Percentiles rank a stretch among this genome's conserved stretches.
These are phyloP conservation scores for Triticum urartu DNA, from an alignment of 176 grass and related monocot species.

Conservation along the genomic window DNA sequence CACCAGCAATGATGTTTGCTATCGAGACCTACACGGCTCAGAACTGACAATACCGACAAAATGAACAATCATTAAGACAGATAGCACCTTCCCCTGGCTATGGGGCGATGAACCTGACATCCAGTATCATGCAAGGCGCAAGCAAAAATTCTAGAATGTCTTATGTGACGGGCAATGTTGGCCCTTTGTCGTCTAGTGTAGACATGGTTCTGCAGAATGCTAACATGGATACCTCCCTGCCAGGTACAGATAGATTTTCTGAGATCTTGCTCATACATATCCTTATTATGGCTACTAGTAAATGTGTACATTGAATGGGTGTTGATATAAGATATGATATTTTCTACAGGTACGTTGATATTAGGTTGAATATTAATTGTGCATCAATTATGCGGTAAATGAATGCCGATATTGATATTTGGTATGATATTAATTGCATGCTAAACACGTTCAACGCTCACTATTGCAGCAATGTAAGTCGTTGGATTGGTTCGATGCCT, in stretches of 20 bases:
- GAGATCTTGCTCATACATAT: background rate
- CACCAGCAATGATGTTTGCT: background rate
- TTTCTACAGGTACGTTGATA: too few relatives aligned
- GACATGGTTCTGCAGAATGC: conserved; percentile 50
- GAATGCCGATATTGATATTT: too few relatives aligned
- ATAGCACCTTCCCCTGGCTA: conserved; percentile 55
- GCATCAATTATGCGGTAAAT: too few relatives aligned
- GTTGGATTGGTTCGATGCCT: too few relatives aligned
- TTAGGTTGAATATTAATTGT: too few relatives aligned
- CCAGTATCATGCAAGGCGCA: conserved; percentile 57
- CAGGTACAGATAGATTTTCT: conserved; percentile 32
- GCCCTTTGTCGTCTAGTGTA: conserved; percentile 31
- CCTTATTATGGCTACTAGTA: background rate
- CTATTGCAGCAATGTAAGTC: too few relatives aligned
- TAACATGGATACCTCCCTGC: conserved; percentile 44
- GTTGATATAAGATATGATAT: too few relatives aligned
- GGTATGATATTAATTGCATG: too few relatives aligned
- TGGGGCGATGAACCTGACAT: conserved; percentile 78
- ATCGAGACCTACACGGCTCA: conserved; percentile 39
- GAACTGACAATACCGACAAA: conserved; percentile 41
- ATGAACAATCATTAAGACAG: conserved; percentile 36
- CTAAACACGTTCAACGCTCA: too few relatives aligned
- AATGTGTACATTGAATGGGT: background rate
- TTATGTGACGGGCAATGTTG: conserved; percentile 49
- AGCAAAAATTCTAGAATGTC: conserved; percentile 49